These are phyloP conservation scores for Dendrobium huoshanense DNA, from an alignment of 106 monocot genomes.

Conservation along the genomic window DNA sequence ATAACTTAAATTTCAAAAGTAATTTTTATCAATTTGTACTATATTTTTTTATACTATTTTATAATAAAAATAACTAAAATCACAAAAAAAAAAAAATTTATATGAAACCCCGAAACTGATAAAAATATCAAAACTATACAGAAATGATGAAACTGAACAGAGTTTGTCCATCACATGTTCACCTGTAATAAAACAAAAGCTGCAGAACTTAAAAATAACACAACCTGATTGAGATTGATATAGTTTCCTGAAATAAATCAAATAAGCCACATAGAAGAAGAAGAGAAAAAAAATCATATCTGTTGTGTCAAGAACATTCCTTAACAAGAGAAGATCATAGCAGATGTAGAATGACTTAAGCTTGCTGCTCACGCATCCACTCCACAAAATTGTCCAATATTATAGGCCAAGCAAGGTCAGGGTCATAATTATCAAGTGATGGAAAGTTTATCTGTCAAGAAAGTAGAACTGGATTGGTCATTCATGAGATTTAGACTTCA, in stretches of 20 bases:
- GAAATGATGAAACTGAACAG: too few species aligned
- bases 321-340: not conserved
- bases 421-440: conserved; percentile 81
- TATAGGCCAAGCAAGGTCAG: conserved; percentile 79
- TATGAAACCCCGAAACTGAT: too few species aligned
- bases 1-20: too few species aligned
- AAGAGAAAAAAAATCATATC: not conserved
- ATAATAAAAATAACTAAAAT: too few species aligned
- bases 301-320: not conserved
- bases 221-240: not conserved
- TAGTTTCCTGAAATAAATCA: not conserved
- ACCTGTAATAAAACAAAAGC: too few species aligned
- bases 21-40: too few species aligned
- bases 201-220: not conserved
- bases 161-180: too few species aligned
- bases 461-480: not conserved
- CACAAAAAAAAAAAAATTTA: too few species aligned
- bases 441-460: conserved; percentile 74
- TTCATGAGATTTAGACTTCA: not conserved
- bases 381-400: conserved; percentile 98
- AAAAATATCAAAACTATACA: too few species aligned
- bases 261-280: not conserved
- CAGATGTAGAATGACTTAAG: not conserved
- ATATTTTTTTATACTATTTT: too few species aligned
- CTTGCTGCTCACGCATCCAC: conserved; percentile 32